Evolutionary conservation across 306 rosid species (phyloP), one percentile per base, ranked within the genome.

Genomic region (Morella rubra): DNA sequence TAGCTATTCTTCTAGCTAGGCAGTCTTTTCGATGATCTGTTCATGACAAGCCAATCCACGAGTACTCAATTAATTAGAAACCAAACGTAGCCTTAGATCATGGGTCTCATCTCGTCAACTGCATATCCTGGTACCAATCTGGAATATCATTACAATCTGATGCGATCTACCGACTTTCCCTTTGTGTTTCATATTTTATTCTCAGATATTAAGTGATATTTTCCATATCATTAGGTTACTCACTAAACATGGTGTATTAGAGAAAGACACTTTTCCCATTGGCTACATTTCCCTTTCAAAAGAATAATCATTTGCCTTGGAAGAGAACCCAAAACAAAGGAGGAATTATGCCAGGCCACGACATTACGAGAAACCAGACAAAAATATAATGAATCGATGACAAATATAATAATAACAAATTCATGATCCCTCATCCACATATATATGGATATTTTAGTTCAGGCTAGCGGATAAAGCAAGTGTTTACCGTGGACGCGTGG

Each of bases 151-250:
- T 83, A 83, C 91, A 83, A 80, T 81, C 76, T 73, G 85, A 92
- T 90, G 82, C 86, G 89, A 90, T 87, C 90, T 74, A 87, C 97
- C 96, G 97, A 92, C 93, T 90, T 87, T 79, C 74, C 82, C 76
- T 84, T 84, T 80, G 69, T 78, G 62, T 72, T 71, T 19, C 53
- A 49, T 73, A 74, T 90, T 76, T 45, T 81, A 69, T 87, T 32
- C 37, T 3, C 3, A 32, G 37, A 32, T 32, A 32, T 32, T 32
- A 32, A 32, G 37, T 32, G 37, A 32, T 32, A 32, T 55, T 65
- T 7, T 59, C 32, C 37, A 22, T 60, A 54, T 70, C 32, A 8
- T 81, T 82, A 68, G 16, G 32, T 6, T 37, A 18, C 22, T 55
- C 74, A 74, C 67, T 77, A 50, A 81, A 40, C 58, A 81, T 50